Evolutionary conservation across 164 flowering plant species (phyloP), one percentile per base, ranked within the genome.

Genomic region (Umbellularia californica): DNA sequence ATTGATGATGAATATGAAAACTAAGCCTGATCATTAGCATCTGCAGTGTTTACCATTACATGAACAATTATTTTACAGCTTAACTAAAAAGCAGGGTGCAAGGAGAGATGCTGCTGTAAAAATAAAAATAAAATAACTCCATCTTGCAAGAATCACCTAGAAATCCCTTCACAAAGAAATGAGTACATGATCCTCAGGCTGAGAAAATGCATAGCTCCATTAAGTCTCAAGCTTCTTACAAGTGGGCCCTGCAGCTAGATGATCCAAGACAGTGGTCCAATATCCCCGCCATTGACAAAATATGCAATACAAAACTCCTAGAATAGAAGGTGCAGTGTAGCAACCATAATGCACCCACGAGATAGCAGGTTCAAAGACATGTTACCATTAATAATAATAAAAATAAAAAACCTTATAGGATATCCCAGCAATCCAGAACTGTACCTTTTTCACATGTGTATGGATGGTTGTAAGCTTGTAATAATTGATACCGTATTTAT

Each of bases 21-120:
- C 86, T 85, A 64, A 91, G 88, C 80, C 94, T 91, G 75, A 84
- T 73, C 94, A 95, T 90, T 65, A 95, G 79, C 83, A 89, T 82
- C 98, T 92, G 90, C 79, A 79, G 28, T 73, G 70, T 13, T 3
- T 19, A 33, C 41, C 2, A 33, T 67, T 41, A 41, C 47, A 41
- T 7, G 47, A 11, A 41, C 47, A 30, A 67, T 67, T 30, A 67
- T 28, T 22, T n/a, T 25, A 22, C 67, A 25, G 23, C 69, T 30
- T 67, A 17, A 25, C 23, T 28, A 17, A 14, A 30, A 67, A 55
- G 60, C 5, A 17, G 60, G 4, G 60, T 3, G 60, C n/a, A 55
- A 55, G 60, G 60, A 20, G n/a, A 55, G 5, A 55, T 15, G n/a
- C 60, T 55, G 60, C n/a, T 55, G 17, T 20, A 55, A 11, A 55